Conservation (phyloP, 176 grass and related monocot species). For the Ampelocalamus luodianensis region DNA sequence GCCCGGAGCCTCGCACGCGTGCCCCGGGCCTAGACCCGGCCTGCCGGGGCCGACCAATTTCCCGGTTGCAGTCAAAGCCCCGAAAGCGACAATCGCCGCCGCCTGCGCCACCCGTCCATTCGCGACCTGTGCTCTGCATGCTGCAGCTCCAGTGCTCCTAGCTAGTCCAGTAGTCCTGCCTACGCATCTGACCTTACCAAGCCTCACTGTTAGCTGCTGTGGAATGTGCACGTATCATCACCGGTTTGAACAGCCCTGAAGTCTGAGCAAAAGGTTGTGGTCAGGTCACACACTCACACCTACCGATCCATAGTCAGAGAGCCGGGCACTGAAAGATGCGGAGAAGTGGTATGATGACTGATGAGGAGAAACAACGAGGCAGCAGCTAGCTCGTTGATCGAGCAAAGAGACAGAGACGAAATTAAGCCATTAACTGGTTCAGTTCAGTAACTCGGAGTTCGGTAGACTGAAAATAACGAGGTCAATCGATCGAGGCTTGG, state of each 20-base stretch:
- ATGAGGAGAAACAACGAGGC: neutral
- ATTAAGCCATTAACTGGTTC: neutral
- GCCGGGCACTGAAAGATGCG: neutral
- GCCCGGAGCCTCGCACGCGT: slow-evolving; percentile 37
- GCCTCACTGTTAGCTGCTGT: too few species aligned
- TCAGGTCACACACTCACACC: too few species aligned
- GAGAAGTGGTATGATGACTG: neutral
- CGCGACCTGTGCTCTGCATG: neutral
- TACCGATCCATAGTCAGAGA: neutral
- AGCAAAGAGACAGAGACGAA: neutral
- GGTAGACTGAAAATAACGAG: neutral
- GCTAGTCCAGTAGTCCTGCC: neutral
- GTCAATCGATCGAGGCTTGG: too few species aligned
- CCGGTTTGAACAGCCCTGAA: neutral
- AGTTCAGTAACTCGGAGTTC: neutral
- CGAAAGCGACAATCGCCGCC: slow-evolving; percentile 35
- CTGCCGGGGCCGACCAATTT: slow-evolving; percentile 17
- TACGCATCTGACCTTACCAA: neutral
- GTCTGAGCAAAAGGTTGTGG: neutral
- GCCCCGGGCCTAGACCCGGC: neutral
- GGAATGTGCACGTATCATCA: neutral
- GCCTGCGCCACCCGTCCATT: slow-evolving; percentile 13
- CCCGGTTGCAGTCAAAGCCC: neutral
- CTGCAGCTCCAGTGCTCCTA: neutral
- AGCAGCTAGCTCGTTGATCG: neutral